A percentile compares a stretch with the other conserved stretches of the same genome.
Evolutionary conservation across 768 basidiomycete genomes (phyloP).

Genomic region (Suillus decipiens): DNA sequence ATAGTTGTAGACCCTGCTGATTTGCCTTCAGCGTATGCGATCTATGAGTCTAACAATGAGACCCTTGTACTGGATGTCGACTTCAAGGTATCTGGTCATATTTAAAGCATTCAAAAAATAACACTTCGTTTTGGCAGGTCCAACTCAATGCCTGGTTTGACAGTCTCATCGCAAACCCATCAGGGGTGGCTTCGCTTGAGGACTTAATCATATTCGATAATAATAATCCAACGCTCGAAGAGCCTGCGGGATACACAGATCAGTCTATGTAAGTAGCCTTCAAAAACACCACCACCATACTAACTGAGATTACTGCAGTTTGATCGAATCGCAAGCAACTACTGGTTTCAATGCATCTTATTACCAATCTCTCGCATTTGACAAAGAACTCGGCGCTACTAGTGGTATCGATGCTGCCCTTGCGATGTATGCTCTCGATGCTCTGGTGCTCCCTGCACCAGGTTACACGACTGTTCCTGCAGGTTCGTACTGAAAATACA

Average conservation of each 20-base stretch:
- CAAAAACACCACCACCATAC: conserved; percentile 13
- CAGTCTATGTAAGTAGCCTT: conserved; percentile 33
- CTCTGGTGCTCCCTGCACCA: conserved; percentile 47
- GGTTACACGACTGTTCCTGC: conserved; percentile 23
- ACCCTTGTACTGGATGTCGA: conserved; percentile 54
- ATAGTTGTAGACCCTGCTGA: conserved; percentile 65
- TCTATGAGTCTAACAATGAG: conserved; percentile 52
- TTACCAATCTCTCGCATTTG: conserved; percentile 45
- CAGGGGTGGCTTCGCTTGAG: conserved; percentile 58
- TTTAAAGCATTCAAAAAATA: neutral
- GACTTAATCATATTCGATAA: conserved; percentile 60
- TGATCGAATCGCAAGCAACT: conserved; percentile 28
- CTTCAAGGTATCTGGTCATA: conserved; percentile 51
- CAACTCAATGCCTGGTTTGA: conserved; percentile 52
- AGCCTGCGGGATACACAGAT: conserved; percentile 33
- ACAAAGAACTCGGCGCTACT: conserved; percentile 49
- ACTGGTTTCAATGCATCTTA: conserved; percentile 36
- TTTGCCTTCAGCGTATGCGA: conserved; percentile 55
- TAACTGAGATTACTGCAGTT: conserved; percentile 11
- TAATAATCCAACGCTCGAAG: conserved; percentile 50
- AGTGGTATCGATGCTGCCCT: conserved; percentile 57
- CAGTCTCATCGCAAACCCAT: conserved; percentile 50
- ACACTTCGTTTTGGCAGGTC: conserved; percentile 36
- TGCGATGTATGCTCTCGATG: conserved; percentile 46
- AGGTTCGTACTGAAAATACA: conserved; percentile 15